Evolutionary conservation across 225 moss, liverwort and hornwort species (phyloP).

Genomic region (Physcomitrium patens): DNA sequence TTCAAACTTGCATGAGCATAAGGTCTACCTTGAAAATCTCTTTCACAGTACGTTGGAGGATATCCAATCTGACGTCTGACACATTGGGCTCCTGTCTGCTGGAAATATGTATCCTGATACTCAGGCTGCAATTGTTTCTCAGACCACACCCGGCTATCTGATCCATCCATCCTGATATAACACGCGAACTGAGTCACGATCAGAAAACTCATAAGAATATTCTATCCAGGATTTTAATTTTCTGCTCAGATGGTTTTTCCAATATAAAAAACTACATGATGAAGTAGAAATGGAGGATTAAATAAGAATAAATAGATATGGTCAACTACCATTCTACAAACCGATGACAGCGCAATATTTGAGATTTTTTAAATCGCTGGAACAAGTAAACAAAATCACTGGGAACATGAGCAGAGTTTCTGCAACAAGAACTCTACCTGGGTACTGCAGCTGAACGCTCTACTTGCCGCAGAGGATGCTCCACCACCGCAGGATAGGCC

Average conservation of each 20-base stretch:
- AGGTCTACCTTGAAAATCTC: slow-evolving; percentile 16
- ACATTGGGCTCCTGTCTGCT: neutral
- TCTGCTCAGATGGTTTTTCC: no score
- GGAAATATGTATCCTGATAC: slow-evolving; percentile 18
- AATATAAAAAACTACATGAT: no score
- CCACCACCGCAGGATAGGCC: slow-evolving; percentile 14
- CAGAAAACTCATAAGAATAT: no score
- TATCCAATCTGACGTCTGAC: slow-evolving; percentile 20
- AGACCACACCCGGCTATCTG: slow-evolving; percentile 30
- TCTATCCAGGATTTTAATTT: no score
- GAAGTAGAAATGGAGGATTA: no score
- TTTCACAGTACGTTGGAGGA: slow-evolving; percentile 11
- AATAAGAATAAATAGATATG: no score
- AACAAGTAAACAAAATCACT: no score
- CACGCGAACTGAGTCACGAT: no score
- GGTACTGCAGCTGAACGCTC: slow-evolving; percentile 3
- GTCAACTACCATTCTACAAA: no score
- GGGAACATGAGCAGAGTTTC: neutral
- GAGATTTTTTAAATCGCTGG: no score
- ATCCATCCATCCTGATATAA: slow-evolving; percentile 22
- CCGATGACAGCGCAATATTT: no score
- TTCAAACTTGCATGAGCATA: neutral
- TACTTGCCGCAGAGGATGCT: slow-evolving; percentile 9
- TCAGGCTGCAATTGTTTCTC: slow-evolving; percentile 22
- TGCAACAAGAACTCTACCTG: slow-evolving; percentile 20